Evolutionary conservation across 164 flowering plant species (phyloP).

Genomic region (Annona cherimola): DNA sequence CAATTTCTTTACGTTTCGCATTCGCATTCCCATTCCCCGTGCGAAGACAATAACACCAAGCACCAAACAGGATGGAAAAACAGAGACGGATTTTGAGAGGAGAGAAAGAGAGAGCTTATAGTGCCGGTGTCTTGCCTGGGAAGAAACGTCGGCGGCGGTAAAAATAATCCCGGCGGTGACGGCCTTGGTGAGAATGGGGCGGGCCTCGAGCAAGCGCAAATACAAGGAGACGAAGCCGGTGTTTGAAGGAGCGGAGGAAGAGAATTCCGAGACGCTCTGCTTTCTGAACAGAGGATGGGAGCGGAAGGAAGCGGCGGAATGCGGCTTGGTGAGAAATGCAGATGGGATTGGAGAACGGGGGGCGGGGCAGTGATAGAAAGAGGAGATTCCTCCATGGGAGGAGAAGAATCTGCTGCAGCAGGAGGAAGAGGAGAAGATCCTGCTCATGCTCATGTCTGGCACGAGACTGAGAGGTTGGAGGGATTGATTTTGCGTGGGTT

Average conservation of each 20-base stretch:
- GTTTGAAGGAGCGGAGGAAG: background rate
- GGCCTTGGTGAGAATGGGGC: constrained; percentile 75
- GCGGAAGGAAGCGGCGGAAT: background rate
- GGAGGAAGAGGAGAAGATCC: background rate
- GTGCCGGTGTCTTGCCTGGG: constrained; percentile 43
- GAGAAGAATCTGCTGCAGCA: background rate
- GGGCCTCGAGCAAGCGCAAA: constrained; percentile 57
- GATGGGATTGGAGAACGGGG: background rate
- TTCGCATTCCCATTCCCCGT: too few relatives aligned
- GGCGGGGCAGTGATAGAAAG: background rate
- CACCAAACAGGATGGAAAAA: background rate
- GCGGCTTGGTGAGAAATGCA: background rate
- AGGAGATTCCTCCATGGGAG: background rate
- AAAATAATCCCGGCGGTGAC: constrained; percentile 63
- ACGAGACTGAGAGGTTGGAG: background rate
- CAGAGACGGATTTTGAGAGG: background rate
- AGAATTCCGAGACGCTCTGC: background rate
- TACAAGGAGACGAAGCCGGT: constrained; percentile 48
- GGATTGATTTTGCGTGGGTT: background rate
- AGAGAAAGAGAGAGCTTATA: background rate
- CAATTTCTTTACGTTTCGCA: too few relatives aligned
- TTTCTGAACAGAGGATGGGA: background rate
- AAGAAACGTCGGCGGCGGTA: constrained; percentile 75
- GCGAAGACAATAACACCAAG: background rate
- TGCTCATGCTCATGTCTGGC: background rate